Evolutionary conservation across 2,329 filamentous ascomycete genomes (phyloP).

Genomic region (Botryosphaeria dothidea): DNA sequence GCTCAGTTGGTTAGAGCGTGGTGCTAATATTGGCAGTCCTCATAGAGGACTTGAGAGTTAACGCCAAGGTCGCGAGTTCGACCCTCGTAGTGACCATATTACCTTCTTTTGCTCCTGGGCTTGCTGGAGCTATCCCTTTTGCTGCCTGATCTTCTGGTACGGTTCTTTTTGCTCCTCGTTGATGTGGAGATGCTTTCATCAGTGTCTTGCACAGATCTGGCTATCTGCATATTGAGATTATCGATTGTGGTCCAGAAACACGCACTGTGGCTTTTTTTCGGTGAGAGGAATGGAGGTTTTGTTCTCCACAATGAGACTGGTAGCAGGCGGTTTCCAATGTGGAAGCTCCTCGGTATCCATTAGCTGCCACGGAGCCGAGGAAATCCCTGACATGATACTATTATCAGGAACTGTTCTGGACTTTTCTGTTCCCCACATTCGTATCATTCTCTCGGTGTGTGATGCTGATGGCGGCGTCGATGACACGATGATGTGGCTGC

Average conservation of each 20-base stretch:
- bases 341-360: neutral
- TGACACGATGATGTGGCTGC: neutral
- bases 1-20: constrained; percentile 25
- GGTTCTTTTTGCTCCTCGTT: neutral
- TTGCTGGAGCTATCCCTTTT: neutral
- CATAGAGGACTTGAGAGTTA: neutral
- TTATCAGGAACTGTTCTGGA: neutral
- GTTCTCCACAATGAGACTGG: neutral
- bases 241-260: neutral
- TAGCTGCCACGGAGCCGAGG: neutral
- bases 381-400: neutral
- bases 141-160: neutral
- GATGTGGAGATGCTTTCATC: neutral
- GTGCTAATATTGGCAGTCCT: constrained; percentile 21
- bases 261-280: neutral
- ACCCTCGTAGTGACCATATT: constrained; percentile 23
- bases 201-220: too few relatives aligned
- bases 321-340: neutral
- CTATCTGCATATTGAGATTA: neutral
- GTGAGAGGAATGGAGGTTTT: neutral
- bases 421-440: neutral
- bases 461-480: neutral
- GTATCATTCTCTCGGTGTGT: neutral
- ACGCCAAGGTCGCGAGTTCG: constrained; percentile 25
- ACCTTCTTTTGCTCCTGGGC: neutral